A percentile compares a stretch with the other conserved stretches of the same genome.
phyloP scores from a whole-genome alignment of 495 filamentous ascomycete species.

The Aspergillus indologenus region DNA sequence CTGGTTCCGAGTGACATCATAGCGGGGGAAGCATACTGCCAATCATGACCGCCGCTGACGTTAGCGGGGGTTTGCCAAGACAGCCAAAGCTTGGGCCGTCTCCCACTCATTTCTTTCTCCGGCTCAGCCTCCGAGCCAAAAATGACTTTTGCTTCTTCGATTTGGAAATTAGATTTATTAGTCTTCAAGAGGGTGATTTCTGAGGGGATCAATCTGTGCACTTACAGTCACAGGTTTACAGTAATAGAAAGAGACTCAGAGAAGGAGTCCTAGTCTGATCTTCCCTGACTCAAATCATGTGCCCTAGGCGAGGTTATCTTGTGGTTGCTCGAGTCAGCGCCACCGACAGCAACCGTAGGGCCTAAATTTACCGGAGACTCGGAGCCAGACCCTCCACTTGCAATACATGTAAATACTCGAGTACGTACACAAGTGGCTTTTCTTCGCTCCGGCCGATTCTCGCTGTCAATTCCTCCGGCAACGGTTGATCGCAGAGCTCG shows the following conservation, averaged over 20 bases:
- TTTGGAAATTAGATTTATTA: no score
- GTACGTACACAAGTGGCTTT: not conserved
- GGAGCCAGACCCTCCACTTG: no score
- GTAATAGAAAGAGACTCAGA: no score
- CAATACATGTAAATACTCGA: no score
- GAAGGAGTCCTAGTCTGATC: no score
- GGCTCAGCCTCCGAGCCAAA: not conserved
- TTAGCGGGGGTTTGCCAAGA: slow-evolving; percentile 20
- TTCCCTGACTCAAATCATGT: not conserved
- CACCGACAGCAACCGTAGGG: no score
- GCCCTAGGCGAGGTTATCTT: not conserved
- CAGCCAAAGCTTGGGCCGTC: slow-evolving; percentile 21
- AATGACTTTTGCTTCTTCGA: not conserved
- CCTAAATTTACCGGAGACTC: not conserved
- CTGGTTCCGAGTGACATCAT: slow-evolving; percentile 16
- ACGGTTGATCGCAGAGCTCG: slow-evolving; percentile 1
- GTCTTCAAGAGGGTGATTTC: no score
- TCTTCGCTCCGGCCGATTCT: slow-evolving; percentile 7
- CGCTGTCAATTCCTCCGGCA: not conserved
- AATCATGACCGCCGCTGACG: slow-evolving; percentile 24
- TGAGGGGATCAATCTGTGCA: no score
- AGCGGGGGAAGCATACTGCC: slow-evolving; percentile 6
- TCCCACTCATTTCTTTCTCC: slow-evolving; percentile 18
- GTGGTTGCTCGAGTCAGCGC: not conserved
- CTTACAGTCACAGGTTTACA: no score